phyloP scores from a whole-genome alignment of 345 rosid genomes.

The Clarkia xantiana region DNA sequence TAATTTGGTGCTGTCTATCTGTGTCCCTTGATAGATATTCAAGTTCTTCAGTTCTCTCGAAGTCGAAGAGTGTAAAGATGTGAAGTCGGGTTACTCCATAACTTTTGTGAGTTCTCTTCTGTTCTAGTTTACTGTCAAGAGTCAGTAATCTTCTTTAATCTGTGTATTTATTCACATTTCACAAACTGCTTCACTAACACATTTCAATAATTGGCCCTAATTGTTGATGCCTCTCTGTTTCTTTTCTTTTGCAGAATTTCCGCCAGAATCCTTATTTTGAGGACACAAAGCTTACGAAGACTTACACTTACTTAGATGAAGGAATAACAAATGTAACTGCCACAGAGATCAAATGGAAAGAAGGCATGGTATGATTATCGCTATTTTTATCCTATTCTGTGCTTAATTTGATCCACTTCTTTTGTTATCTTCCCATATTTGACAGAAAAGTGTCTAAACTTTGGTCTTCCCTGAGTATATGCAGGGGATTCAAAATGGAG shows the following conservation, averaged over 20 bases:
- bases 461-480: slow-evolving; percentile 6
- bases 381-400: neutral
- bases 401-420: neutral
- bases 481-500: slow-evolving; percentile 82
- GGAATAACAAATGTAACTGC: slow-evolving; percentile 64
- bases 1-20: neutral
- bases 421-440: slow-evolving; percentile 1
- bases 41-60: slow-evolving; percentile 56
- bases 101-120: slow-evolving; percentile 49
- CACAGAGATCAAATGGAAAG: slow-evolving; percentile 82
- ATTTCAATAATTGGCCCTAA: neutral
- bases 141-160: neutral
- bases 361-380: slow-evolving; percentile 47
- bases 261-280: slow-evolving; percentile 71
- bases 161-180: neutral
- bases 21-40: slow-evolving; percentile 40
- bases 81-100: slow-evolving; percentile 81
- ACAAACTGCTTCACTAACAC: neutral
- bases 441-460: too few relatives aligned
- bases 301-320: slow-evolving; percentile 73
- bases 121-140: neutral
- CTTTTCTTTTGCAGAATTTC: slow-evolving; percentile 44
- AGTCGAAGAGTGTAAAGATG: slow-evolving; percentile 81
- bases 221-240: neutral
- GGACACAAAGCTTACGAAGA: slow-evolving; percentile 63